Conservation (phyloP, 768 basidiomycete genomes). For the Crucibulum laeve region DNA sequence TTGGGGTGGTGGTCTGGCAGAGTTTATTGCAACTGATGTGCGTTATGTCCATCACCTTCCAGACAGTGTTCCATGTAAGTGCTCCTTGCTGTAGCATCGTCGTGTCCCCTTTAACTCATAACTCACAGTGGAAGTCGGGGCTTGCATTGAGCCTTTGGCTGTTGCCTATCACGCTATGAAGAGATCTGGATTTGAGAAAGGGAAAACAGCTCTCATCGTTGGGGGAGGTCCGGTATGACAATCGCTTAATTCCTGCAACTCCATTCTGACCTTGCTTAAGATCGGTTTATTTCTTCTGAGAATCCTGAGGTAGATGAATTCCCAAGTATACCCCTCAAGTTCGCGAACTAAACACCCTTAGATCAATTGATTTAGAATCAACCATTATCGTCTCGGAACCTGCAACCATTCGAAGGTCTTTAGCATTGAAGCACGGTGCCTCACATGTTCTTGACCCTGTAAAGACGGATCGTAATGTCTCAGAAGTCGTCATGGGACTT, state of each 20-base stretch:
- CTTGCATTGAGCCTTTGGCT: conserved; percentile 42
- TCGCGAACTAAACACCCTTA: conserved; percentile 4
- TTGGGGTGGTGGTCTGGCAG: conserved; percentile 38
- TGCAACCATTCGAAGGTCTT: conserved; percentile 27
- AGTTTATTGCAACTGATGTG: conserved; percentile 33
- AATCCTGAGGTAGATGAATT: conserved; percentile 24
- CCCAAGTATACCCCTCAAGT: background rate
- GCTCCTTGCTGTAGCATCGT: background rate
- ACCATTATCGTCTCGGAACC: conserved; percentile 38
- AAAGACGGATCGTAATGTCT: conserved; percentile 15
- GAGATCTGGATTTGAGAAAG: conserved; percentile 29
- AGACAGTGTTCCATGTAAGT: conserved; percentile 29
- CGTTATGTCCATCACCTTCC: conserved; percentile 34
- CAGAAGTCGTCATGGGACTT: conserved; percentile 16
- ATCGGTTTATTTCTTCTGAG: conserved; percentile 35
- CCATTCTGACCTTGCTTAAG: conserved; percentile 9
- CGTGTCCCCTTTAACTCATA: background rate
- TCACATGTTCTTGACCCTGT: conserved; percentile 31
- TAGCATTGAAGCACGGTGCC: conserved; percentile 32
- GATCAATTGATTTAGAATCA: conserved; percentile 20
- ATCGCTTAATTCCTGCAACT: background rate
- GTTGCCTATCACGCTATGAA: conserved; percentile 44
- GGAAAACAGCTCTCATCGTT: conserved; percentile 33
- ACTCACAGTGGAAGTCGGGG: conserved; percentile 40
- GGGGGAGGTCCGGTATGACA: conserved; percentile 41